A percentile compares a stretch with the other conserved stretches of the same genome.
phyloP scores from a whole-genome alignment of 1,284 basidiomycete genomes.

The Neonothopanus nambi region DNA sequence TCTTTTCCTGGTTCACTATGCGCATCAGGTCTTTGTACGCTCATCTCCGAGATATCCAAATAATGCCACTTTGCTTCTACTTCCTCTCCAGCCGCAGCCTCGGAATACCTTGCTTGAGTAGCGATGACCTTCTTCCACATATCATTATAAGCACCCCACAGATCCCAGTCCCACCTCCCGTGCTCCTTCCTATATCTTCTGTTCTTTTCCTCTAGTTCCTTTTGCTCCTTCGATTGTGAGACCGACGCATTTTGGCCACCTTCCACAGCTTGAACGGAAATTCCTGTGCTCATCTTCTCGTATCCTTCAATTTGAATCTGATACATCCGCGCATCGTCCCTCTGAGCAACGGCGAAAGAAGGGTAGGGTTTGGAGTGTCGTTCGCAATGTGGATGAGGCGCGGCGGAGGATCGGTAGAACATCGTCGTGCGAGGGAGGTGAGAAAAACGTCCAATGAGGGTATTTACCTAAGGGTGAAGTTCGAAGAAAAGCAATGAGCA shows the following conservation, averaged over 20 bases:
- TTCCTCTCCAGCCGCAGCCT: neutral
- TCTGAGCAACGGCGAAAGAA: too few species aligned
- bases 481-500: too few species aligned
- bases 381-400: constrained; percentile 8
- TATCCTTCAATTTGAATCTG: too few species aligned
- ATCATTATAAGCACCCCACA: constrained; percentile 7
- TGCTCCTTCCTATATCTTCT: too few species aligned
- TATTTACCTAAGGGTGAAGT: neutral
- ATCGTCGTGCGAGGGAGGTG: constrained; percentile 4
- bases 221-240: too few species aligned
- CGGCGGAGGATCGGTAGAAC: constrained; percentile 12
- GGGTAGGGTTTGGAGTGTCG: too few species aligned
- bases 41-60: constrained; percentile 10
- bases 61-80: constrained; percentile 10
- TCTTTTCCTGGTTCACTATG: constrained; percentile 10
- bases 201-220: too few species aligned
- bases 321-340: too few species aligned
- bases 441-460: constrained; percentile 1
- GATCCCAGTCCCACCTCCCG: constrained; percentile 13
- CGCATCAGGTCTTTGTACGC: constrained; percentile 12
- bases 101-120: neutral
- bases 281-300: too few species aligned
- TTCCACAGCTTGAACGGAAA: too few species aligned
- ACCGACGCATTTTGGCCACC: too few species aligned
- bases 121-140: neutral